phyloP scores from a whole-genome alignment of 306 rosid species.

The Malus sylvestris region DNA sequence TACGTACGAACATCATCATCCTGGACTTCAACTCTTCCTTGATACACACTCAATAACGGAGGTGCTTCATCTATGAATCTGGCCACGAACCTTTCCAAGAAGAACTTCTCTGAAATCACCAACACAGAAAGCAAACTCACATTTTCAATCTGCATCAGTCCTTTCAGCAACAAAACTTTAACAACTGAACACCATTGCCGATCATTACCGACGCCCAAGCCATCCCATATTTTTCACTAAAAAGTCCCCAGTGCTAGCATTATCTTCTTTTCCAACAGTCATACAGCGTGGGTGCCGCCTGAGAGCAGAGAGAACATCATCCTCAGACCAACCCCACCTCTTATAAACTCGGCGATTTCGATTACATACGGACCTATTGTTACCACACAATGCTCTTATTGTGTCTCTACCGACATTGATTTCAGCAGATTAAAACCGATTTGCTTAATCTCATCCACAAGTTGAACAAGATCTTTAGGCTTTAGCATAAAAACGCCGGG shows the following conservation, averaged over 20 bases:
- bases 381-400: slow-evolving; percentile 14
- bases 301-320: slow-evolving; percentile 19
- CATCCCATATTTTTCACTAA: slow-evolving; percentile 29
- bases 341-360: slow-evolving; percentile 19
- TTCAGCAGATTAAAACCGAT: slow-evolving; percentile 29
- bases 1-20: too few relatives aligned
- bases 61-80: neutral
- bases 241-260: slow-evolving; percentile 16
- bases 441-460: slow-evolving; percentile 16
- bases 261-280: slow-evolving; percentile 31
- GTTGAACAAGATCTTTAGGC: neutral
- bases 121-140: neutral
- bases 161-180: slow-evolving; percentile 18
- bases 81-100: slow-evolving; percentile 16
- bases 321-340: slow-evolving; percentile 58
- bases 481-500: neutral
- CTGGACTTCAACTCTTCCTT: too few relatives aligned
- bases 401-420: neutral
- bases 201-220: slow-evolving; percentile 6
- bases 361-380: slow-evolving; percentile 21
- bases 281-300: slow-evolving; percentile 26
- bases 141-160: neutral
- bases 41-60: neutral
- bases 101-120: neutral
- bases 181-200: slow-evolving; percentile 20